Evolutionary conservation across 108 stramenopile genomes (phyloP), one percentile per base, ranked within the genome.

Genomic region (Nitzschia sp.): DNA sequence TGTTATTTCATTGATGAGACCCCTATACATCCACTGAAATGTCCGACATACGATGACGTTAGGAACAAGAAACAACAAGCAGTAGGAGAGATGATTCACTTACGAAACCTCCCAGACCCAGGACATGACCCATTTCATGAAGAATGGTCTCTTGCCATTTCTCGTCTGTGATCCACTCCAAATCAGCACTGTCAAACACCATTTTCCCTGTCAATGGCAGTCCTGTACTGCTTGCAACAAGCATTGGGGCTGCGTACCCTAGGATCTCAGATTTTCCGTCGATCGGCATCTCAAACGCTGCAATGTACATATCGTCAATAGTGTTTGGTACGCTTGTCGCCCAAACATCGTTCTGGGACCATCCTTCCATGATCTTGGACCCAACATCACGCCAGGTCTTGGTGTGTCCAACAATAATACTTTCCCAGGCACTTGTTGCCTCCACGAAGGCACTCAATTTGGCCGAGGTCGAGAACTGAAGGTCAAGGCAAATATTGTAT

Each of bases 71-170:
- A 48, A 48, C 9, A 15, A 48, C 46, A 48, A 48, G 6, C n/a
- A 6, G 6, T 6, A 17, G 14, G 14, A 17, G 3, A 48, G n/a
- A 6, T 6, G n/a, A 17, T 17, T 48, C 6, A 48, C 46, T 48
- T 48, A 48, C 46, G 20, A 75, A 37, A 53, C 62, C 60, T 11
- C 80, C 80, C 20, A 81, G 42, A 6, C 80, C 80, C 41, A 78
- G 46, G 0, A 81, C 80, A 43, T 81, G 80, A 15, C 72, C 80
- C 67, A 81, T 66, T 44, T 81, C 80, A 52, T 81, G 80, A 53
- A 75, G 59, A 43, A 80, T 72, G 7, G 64, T 39, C 2, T 6
- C 61, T 38, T 44, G 14, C 43, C 62, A 51, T 15, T 26, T 55
- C 6, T 11, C 53, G 22, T 62, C 38, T 12, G 29, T 3, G 29